Conservation (phyloP, 805 yeast genomes). For the Cyberlindnera lachancei region DNA sequence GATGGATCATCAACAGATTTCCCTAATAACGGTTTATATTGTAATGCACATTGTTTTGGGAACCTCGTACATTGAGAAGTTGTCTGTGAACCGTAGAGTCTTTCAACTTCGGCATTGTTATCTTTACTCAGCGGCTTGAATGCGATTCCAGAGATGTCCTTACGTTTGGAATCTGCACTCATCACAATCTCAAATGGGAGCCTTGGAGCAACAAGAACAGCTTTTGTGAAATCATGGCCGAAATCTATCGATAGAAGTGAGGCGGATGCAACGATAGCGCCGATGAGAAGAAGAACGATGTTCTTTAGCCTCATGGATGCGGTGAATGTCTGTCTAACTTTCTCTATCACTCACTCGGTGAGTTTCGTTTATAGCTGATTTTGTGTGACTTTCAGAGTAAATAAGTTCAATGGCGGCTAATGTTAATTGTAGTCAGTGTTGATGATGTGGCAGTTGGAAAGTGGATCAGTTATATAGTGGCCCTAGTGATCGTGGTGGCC, state of each 20-base stretch:
- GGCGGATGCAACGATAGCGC: slow-evolving; percentile 24
- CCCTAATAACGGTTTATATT: slow-evolving; percentile 70
- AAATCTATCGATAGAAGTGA: slow-evolving; percentile 85
- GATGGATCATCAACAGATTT: slow-evolving; percentile 39
- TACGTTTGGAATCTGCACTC: slow-evolving; percentile 87
- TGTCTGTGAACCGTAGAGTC: slow-evolving; percentile 76
- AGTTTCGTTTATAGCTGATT: too few species aligned
- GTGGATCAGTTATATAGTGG: too few species aligned
- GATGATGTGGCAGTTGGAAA: too few species aligned
- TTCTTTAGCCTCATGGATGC: slow-evolving; percentile 2
- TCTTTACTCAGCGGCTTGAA: slow-evolving; percentile 38
- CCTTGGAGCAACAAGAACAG: slow-evolving; percentile 85
- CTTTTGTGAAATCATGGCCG: slow-evolving; percentile 84
- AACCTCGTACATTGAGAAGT: slow-evolving; percentile 61
- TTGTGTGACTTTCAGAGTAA: too few species aligned
- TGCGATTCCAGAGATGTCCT: slow-evolving; percentile 76
- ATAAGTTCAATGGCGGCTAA: too few species aligned
- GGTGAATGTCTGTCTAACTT: too few species aligned
- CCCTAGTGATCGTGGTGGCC: too few species aligned
- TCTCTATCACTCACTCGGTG: too few species aligned
- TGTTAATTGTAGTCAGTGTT: too few species aligned
- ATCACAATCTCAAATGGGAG: slow-evolving; percentile 81
- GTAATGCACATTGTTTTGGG: slow-evolving; percentile 62
- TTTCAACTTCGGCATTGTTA: slow-evolving; percentile 51
- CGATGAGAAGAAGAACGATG: slow-evolving; percentile 2